Base-by-base conservation (phyloP, 331 rosid genomes). In the Rosa hybrid region DNA sequence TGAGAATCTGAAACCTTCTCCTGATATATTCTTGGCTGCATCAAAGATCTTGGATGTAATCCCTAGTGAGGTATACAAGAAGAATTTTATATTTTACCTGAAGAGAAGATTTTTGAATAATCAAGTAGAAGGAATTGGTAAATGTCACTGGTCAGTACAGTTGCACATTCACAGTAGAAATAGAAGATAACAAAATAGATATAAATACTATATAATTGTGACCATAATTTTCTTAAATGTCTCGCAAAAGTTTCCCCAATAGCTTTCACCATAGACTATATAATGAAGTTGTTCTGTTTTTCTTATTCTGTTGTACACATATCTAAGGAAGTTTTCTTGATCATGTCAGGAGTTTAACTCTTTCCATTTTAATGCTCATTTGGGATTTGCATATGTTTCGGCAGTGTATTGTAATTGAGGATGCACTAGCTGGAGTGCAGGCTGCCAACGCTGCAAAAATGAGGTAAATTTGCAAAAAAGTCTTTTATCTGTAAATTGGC, bases 1-100 rank as follows among this genome's bases (percentile, higher is more conserved):
- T 86, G 97, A 95, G 88, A 95, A 91, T 83, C 84, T 95, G 91
- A 95, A 95, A 80, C 99, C 99, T 80, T 94, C 98, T 83, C 99
- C 99, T 48, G 99, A 93, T 84, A 95, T 93, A 78, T 95, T 95
- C 86, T 81, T 95, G 76, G 97, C 99, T 78, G 99, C 98, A 45
- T 89, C 99, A 23, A 88, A 83, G 83, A 88, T 88, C 80, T 80
- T 95, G 91, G 84, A 87, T 84, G 97, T 93, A 53, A 90, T 88
- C 65, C 83, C 90, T 16, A 80, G 85, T 77, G 97, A 95, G 98
- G 99, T 95, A 88, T 39, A 38, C 74, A 54, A 59, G 25, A 77
- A 63, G 74, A 78, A 77, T 81, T 56, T 70, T 74, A 78, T 20
- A 49, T 4, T 56, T 84, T 30, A 9, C 71, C 54, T 78, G 25